Evolutionary conservation across 306 rosid species (phyloP).

Genomic region (Luffa aegyptiaca): DNA sequence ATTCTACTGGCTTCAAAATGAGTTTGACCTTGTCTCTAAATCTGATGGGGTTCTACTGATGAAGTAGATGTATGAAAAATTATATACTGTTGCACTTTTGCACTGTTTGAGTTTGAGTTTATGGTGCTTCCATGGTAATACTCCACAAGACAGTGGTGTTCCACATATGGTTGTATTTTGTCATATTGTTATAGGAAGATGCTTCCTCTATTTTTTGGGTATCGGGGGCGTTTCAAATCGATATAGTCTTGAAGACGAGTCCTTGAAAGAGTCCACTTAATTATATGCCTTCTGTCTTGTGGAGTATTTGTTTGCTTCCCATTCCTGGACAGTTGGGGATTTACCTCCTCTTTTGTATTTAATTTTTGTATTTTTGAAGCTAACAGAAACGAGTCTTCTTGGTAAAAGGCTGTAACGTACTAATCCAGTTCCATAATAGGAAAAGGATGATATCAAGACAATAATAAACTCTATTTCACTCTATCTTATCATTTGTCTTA

Average conservation of each 20-base stretch:
- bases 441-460: neutral
- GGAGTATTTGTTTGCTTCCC: neutral
- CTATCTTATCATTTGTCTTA: neutral
- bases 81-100: neutral
- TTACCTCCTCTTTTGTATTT: neutral
- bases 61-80: neutral
- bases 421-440: neutral
- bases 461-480: neutral
- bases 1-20: slow-evolving; percentile 4
- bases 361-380: neutral
- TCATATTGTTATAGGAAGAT: neutral
- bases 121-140: neutral
- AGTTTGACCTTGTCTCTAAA: neutral
- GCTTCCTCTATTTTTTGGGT: neutral
- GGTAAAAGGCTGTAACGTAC: neutral
- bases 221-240: neutral
- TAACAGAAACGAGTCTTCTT: neutral
- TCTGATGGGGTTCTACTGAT: neutral
- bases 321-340: neutral
- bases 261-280: neutral
- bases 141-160: neutral
- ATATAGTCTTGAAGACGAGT: neutral
- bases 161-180: neutral
- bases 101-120: neutral
- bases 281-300: neutral